Evolutionary conservation across 202 grass and related monocot genomes (phyloP).

Genomic region (Setaria italica): DNA sequence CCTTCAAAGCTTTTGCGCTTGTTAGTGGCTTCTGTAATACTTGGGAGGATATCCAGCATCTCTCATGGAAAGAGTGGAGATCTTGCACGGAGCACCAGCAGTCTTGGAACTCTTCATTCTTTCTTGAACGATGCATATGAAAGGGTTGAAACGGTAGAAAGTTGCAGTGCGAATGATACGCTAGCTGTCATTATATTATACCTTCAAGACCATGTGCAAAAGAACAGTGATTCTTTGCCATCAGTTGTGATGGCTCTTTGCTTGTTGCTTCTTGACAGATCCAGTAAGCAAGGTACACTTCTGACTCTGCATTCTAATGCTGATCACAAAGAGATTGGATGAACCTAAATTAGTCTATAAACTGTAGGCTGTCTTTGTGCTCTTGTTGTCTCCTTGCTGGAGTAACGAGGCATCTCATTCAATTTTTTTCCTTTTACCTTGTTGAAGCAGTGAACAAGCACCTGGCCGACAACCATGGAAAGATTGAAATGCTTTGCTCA

Average conservation of each 20-base stretch:
- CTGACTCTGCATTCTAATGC: slow-evolving; percentile 1
- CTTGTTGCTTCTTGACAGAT: too few relatives aligned
- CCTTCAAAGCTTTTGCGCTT: slow-evolving; percentile 78
- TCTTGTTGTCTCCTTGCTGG: slow-evolving; percentile 19
- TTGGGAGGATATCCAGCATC: slow-evolving; percentile 66
- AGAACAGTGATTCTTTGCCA: too few relatives aligned
- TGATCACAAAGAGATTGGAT: neutral
- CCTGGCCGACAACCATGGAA: slow-evolving; percentile 46
- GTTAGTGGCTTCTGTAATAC: slow-evolving; percentile 82
- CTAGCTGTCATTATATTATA: slow-evolving; percentile 73
- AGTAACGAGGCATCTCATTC: slow-evolving; percentile 15
- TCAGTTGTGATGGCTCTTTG: too few relatives aligned
- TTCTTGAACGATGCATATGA: slow-evolving; percentile 53
- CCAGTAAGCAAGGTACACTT: too few relatives aligned
- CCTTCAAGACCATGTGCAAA: slow-evolving; percentile 58
- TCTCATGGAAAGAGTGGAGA: slow-evolving; percentile 52
- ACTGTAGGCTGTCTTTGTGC: neutral
- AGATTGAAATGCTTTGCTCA: slow-evolving; percentile 59
- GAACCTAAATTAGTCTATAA: neutral
- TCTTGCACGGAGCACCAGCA: slow-evolving; percentile 46
- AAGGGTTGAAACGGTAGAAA: slow-evolving; percentile 41
- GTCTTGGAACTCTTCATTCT: slow-evolving; percentile 55
- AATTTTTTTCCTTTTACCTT: slow-evolving; percentile 1
- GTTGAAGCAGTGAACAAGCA: slow-evolving; percentile 52
- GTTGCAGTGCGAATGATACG: slow-evolving; percentile 53